Evolutionary conservation across 192 early-diverging fungal genomes (phyloP), one percentile per base, ranked within the genome.

Genomic region (Kickxella alabastrina): DNA sequence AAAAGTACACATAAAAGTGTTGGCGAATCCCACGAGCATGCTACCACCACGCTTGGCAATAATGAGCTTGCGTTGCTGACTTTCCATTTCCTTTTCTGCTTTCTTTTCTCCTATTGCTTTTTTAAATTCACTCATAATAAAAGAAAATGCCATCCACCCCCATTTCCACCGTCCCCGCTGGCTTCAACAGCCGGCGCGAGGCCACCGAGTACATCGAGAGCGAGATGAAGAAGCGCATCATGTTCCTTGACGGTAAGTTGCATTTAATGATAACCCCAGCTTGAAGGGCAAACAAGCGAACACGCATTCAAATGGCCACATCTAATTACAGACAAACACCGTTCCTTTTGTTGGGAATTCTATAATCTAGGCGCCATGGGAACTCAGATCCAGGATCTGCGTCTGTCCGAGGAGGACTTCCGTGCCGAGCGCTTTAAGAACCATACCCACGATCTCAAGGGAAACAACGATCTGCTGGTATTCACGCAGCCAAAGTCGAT

Each of bases 391-490:
- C 94, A 97, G 60, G 73, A 83, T 27, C 82, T 90, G 43, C 77
- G 79, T 18, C 82, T 97, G 12, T 73, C 80, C 15, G 94, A 97
- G 67, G 81, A 78, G 9, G 88, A 94, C 62, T 95, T 97, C 56
- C 77, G 94, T 59, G 82, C 82, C 26, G 83, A 90, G 39, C 81
- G 88, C 48, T 97, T 92, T 81, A 86, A 84, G 70, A 65, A 84
- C 60, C 89, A 89, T 65, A 56, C 72, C 10, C 90, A 92, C 57
- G 92, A 94, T 61, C 72, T 97, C 26, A 87, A 88, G 65, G 95
- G 95, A 31, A 97, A 97, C 82, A 97, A 97, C 74, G 95, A 97
- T 65, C 68, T 97, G 73, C 78, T 97, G 58, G 90, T 91, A 14
- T 67, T 97, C 26, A 95, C 95, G 2, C 86, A 89, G 65, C 89